Conservation (phyloP, 2,329 filamentous ascomycete genomes). For the Verticillium dahliae region DNA sequence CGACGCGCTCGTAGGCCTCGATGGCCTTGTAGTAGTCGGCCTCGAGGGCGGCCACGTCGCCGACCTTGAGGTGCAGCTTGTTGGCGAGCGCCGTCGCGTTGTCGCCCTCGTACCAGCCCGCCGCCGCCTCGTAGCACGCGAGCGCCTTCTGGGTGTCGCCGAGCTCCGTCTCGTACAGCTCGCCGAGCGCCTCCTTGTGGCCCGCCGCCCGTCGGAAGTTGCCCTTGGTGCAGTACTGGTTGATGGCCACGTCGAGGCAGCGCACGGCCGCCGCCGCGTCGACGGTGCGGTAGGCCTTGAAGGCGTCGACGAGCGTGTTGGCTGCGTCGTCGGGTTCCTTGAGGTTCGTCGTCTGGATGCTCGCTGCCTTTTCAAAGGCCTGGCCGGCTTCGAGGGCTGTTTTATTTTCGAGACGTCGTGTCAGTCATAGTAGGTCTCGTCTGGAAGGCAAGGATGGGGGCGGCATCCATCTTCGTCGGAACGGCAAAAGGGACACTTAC, state of each 20-base stretch:
- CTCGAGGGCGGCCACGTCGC: conserved; percentile 76
- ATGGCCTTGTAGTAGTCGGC: conserved; percentile 81
- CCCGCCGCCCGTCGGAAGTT: conserved; percentile 88
- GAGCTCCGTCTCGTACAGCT: conserved; percentile 77
- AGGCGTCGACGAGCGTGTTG: conserved; percentile 82
- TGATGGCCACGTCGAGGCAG: conserved; percentile 72
- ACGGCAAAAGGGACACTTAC: conserved; percentile 36
- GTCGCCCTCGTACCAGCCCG: conserved; percentile 83
- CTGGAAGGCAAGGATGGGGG: too few species aligned
- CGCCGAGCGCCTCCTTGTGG: conserved; percentile 82
- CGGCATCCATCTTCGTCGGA: too few species aligned
- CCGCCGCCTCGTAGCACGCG: conserved; percentile 78
- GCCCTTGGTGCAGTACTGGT: conserved; percentile 80
- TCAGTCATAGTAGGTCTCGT: too few species aligned
- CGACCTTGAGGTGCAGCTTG: conserved; percentile 89
- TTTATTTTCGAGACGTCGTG: neutral
- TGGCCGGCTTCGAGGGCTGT: conserved; percentile 78
- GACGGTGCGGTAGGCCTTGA: conserved; percentile 87
- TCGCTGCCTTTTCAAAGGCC: conserved; percentile 80
- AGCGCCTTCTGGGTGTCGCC: conserved; percentile 73
- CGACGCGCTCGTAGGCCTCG: conserved; percentile 77
- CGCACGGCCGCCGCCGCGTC: conserved; percentile 77
- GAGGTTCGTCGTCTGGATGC: conserved; percentile 70
- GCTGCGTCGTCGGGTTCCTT: conserved; percentile 91
- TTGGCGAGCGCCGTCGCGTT: conserved; percentile 83